phyloP scores from a whole-genome alignment of 1,284 basidiomycete species.

The Apiotrichum akiyoshidainum region DNA sequence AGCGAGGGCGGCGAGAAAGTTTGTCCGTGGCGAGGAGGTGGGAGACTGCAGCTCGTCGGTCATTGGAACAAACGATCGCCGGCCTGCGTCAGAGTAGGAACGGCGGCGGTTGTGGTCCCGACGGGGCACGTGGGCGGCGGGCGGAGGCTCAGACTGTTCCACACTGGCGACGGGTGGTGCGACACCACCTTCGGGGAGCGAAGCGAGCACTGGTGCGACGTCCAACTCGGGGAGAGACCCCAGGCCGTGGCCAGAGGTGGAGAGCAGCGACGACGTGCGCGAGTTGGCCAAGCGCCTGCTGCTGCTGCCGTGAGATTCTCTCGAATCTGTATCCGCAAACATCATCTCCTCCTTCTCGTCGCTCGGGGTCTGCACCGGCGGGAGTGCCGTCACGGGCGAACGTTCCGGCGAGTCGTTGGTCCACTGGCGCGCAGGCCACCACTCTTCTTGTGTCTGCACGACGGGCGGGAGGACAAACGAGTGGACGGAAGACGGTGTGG shows the following conservation, averaged over 20 bases:
- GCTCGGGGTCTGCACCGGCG: neutral
- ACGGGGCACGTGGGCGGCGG: neutral
- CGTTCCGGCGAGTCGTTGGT: conserved; percentile 1
- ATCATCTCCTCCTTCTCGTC: conserved; percentile 1
- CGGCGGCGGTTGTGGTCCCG: conserved; percentile 10
- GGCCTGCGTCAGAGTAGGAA: conserved; percentile 17
- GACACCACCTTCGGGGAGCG: neutral
- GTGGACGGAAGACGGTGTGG: conserved; percentile 4
- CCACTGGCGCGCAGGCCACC: conserved; percentile 16
- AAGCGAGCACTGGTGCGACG: neutral
- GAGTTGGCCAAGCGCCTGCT: neutral
- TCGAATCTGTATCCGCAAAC: neutral
- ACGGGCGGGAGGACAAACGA: conserved; percentile 18
- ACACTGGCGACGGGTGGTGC: neutral
- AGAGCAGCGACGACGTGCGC: neutral
- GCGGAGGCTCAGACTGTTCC: neutral
- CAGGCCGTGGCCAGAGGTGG: neutral
- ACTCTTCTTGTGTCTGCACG: conserved; percentile 7
- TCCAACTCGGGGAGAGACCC: neutral
- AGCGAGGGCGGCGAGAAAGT: conserved; percentile 2
- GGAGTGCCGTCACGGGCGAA: neutral
- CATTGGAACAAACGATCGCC: conserved; percentile 1
- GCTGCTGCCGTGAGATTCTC: neutral
- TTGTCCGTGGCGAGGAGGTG: neutral
- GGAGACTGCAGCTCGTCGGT: neutral